phyloP scores from a whole-genome alignment of 768 basidiomycete genomes.

The Hemileccinum impolitum region DNA sequence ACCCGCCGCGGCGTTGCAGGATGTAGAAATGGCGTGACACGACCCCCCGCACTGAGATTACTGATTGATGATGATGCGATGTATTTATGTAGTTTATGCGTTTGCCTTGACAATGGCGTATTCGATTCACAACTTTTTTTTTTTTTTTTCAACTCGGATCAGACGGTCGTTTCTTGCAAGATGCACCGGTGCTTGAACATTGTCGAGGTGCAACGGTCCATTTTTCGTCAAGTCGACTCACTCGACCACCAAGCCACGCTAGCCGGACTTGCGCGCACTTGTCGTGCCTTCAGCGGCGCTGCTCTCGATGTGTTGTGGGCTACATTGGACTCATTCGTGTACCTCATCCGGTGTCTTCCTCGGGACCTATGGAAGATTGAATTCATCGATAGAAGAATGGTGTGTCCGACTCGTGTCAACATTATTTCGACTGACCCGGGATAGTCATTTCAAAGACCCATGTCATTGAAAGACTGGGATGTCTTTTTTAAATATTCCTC shows the following conservation, averaged over 20 bases:
- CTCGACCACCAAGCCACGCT: conserved; percentile 5
- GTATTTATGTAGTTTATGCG: conserved; percentile 21
- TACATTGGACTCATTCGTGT: conserved; percentile 17
- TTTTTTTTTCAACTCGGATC: too few species aligned
- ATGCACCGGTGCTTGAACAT: conserved; percentile 29
- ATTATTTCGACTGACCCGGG: conserved; percentile 7
- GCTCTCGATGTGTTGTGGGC: conserved; percentile 28
- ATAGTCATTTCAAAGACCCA: conserved; percentile 23
- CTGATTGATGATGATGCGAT: conserved; percentile 1
- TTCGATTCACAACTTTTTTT: too few species aligned
- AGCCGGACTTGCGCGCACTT: conserved; percentile 26
- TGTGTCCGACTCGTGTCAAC: conserved; percentile 3
- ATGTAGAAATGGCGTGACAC: conserved; percentile 54
- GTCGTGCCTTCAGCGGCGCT: conserved; percentile 16
- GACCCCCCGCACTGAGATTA: not conserved
- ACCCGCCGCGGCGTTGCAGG: conserved; percentile 28
- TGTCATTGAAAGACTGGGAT: conserved; percentile 27
- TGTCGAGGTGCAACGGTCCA: conserved; percentile 22
- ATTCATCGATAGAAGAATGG: conserved; percentile 4
- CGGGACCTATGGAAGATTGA: conserved; percentile 27
- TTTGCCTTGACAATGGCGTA: not conserved
- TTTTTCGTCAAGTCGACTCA: conserved; percentile 20
- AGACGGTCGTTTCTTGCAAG: too few species aligned
- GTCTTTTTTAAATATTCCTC: conserved; percentile 26
- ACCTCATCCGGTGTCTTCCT: conserved; percentile 25